phyloP scores from a whole-genome alignment of 1,284 basidiomycete species.

The Apiotrichum sp. region DNA sequence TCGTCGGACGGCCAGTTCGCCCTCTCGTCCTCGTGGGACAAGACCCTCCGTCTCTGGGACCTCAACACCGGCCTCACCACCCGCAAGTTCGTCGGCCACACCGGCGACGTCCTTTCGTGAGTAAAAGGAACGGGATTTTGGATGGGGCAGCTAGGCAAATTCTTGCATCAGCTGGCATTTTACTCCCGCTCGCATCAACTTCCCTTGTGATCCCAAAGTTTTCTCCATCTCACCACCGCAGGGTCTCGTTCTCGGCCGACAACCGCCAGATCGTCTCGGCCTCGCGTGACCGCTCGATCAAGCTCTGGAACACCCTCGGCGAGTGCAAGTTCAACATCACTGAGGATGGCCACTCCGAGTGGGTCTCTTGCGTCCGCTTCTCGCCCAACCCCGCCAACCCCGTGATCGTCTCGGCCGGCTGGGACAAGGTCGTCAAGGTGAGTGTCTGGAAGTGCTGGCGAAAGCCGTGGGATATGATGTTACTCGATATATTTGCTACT shows the following conservation, averaged over 20 bases:
- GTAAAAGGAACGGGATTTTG: conserved; percentile 12
- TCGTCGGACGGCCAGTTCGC: conserved; percentile 99
- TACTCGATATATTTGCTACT: conserved; percentile 72
- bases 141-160: neutral
- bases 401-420: conserved; percentile 97
- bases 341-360: conserved; percentile 95
- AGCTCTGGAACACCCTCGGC: conserved; percentile 99
- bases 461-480: conserved; percentile 49
- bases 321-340: conserved; percentile 99
- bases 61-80: conserved; percentile 91
- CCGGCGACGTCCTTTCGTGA: conserved; percentile 85
- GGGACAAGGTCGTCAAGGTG: conserved; percentile 99
- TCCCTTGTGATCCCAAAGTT: neutral
- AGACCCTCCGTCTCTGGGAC: conserved; percentile 99
- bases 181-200: neutral
- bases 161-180: neutral
- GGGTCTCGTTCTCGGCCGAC: conserved; percentile 91
- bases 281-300: conserved; percentile 94
- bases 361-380: conserved; percentile 99
- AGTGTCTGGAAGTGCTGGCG: conserved; percentile 40
- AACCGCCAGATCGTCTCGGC: conserved; percentile 99
- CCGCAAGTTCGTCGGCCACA: conserved; percentile 97
- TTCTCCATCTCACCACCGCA: conserved; percentile 4
- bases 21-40: conserved; percentile 99
- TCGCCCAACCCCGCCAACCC: conserved; percentile 97